These are phyloP conservation scores for Solanum dulcamara DNA, from an alignment of 257 asterid genomes.

Conservation along the genomic window DNA sequence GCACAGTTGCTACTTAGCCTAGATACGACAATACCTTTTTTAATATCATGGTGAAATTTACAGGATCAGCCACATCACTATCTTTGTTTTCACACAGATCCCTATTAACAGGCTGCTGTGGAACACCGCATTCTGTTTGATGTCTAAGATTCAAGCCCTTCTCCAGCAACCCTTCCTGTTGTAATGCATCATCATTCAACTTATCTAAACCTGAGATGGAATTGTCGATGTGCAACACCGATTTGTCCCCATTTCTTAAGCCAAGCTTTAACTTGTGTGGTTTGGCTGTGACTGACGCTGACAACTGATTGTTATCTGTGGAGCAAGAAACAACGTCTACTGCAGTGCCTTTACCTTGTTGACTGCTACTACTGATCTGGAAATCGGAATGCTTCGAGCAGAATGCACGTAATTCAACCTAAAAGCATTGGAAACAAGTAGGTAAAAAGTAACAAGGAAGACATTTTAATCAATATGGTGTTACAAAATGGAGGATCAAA, in stretches of 20 bases:
- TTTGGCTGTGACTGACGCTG: constrained; percentile 3
- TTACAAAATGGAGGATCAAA: background rate
- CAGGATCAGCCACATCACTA: constrained; percentile 20
- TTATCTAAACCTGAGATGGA: constrained; percentile 15
- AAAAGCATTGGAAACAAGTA: constrained; percentile 5
- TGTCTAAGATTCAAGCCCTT: constrained; percentile 19
- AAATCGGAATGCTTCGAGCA: constrained; percentile 87
- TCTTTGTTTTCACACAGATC: constrained; percentile 22
- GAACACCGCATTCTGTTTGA: constrained; percentile 29
- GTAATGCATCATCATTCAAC: constrained; percentile 24
- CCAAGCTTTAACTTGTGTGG: constrained; percentile 13
- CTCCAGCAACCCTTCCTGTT: constrained; percentile 27
- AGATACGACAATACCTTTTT: constrained; percentile 51
- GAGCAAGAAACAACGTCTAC: constrained; percentile 39
- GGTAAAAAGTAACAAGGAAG: background rate
- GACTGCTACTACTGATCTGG: constrained; percentile 30
- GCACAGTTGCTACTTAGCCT: background rate
- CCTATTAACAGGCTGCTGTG: constrained; percentile 16
- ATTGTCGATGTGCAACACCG: constrained; percentile 21
- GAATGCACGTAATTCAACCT: constrained; percentile 96
- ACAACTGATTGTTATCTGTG: constrained; percentile 12
- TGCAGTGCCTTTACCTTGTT: constrained; percentile 25
- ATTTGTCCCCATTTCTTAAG: constrained; percentile 23
- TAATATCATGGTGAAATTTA: constrained; percentile 40
- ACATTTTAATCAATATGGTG: background rate